Evolutionary conservation across 306 rosid genomes (phyloP).

Genomic region (Rubus parviflorus): DNA sequence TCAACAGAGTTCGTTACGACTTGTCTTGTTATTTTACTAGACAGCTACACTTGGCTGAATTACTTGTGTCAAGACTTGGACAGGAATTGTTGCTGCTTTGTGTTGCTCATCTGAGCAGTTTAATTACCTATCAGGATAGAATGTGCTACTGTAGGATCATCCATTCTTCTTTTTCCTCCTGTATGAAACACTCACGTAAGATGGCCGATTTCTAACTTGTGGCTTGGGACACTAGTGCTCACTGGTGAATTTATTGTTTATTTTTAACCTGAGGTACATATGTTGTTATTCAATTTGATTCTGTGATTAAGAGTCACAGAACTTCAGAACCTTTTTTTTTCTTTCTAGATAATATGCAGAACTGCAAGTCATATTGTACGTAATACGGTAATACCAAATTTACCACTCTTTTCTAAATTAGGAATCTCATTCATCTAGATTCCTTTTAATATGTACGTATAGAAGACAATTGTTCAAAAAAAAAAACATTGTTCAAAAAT

Average conservation of each 20-base stretch:
- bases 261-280: background rate
- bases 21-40: background rate
- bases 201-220: background rate
- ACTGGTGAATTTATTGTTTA: background rate
- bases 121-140: background rate
- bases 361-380: too few relatives aligned
- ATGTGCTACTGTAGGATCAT: background rate
- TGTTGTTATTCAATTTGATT: background rate
- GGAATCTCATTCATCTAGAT: too few relatives aligned
- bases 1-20: background rate
- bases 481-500: too few relatives aligned
- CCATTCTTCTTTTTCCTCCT: background rate
- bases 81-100: background rate
- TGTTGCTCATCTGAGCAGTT: background rate
- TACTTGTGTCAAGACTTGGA: background rate
- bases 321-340: too few relatives aligned
- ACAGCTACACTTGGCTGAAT: background rate
- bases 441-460: too few relatives aligned
- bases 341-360: too few relatives aligned
- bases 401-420: too few relatives aligned
- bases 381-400: too few relatives aligned
- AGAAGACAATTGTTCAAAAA: too few relatives aligned
- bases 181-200: too few relatives aligned
- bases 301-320: too few relatives aligned
- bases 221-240: background rate